A percentile compares a stretch with the other conserved stretches of the same genome.
phyloP scores from a whole-genome alignment of 2,329 filamentous ascomycete genomes.

The Tricladium varicosporioides region DNA sequence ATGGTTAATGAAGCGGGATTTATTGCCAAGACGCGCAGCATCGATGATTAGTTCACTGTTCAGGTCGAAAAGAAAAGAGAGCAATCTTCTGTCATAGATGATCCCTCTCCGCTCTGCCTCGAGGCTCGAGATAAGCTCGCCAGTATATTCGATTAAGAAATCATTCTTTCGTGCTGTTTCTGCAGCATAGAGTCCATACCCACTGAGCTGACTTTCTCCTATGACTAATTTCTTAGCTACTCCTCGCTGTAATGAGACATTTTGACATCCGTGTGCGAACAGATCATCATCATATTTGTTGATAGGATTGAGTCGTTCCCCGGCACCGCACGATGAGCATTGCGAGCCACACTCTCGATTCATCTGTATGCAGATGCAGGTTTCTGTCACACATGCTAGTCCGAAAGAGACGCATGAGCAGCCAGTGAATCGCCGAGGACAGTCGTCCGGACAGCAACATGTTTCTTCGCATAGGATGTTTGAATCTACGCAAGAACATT shows the following conservation, averaged over 20 bases:
- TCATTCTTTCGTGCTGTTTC: slow-evolving; percentile 48
- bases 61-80: slow-evolving; percentile 50
- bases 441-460: slow-evolving; percentile 62
- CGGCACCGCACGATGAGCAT: slow-evolving; percentile 68
- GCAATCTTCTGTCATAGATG: slow-evolving; percentile 37
- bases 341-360: slow-evolving; percentile 80
- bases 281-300: slow-evolving; percentile 60
- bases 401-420: slow-evolving; percentile 61
- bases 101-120: slow-evolving; percentile 32
- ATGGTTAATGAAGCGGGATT: slow-evolving; percentile 82
- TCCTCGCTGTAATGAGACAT: slow-evolving; percentile 69
- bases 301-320: slow-evolving; percentile 65
- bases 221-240: slow-evolving; percentile 64
- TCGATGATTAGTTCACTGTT: slow-evolving; percentile 58
- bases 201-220: slow-evolving; percentile 69
- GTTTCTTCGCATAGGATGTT: slow-evolving; percentile 70
- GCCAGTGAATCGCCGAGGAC: slow-evolving; percentile 63
- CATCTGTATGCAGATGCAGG: slow-evolving; percentile 69
- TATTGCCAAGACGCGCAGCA: slow-evolving; percentile 73
- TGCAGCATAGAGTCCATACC: slow-evolving; percentile 71
- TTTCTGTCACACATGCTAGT: slow-evolving; percentile 55
- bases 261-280: slow-evolving; percentile 62
- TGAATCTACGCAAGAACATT: slow-evolving; percentile 61
- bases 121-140: slow-evolving; percentile 59
- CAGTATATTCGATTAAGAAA: slow-evolving; percentile 80